phyloP scores from a whole-genome alignment of 352 stramenopile species.

The Pythium volutum region DNA sequence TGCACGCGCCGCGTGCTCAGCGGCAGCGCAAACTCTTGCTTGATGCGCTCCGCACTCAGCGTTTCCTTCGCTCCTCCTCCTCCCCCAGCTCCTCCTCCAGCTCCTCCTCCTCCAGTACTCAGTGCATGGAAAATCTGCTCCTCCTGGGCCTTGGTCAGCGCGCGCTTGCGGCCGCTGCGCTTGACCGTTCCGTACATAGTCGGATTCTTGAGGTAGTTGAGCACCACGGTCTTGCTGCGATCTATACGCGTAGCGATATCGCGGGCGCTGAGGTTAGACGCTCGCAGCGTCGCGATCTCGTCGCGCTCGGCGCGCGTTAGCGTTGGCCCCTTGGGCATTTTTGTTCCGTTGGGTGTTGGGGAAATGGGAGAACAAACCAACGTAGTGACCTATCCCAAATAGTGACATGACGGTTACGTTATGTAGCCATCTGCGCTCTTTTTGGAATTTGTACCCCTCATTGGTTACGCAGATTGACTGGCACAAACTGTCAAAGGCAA shows the following conservation, averaged over 20 bases:
- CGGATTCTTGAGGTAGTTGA: conserved; percentile 50
- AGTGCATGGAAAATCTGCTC: conserved; percentile 37
- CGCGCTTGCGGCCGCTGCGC: conserved; percentile 49
- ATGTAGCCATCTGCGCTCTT: conserved; percentile 13
- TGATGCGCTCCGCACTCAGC: conserved; percentile 48
- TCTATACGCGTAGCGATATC: conserved; percentile 47
- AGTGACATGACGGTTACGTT: conserved; percentile 6
- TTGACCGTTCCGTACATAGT: conserved; percentile 46
- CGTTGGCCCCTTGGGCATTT: conserved; percentile 49
- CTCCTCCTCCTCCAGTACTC: not conserved
- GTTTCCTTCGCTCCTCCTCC: conserved; percentile 5
- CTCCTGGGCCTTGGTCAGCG: conserved; percentile 42
- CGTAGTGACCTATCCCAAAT: conserved; percentile 10
- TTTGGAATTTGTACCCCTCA: too few species aligned
- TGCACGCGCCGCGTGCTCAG: conserved; percentile 54
- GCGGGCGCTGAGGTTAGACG: conserved; percentile 36
- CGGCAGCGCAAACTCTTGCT: conserved; percentile 43
- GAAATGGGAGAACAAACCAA: not conserved
- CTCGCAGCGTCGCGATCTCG: conserved; percentile 42
- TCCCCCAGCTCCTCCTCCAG: not conserved
- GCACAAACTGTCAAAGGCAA: conserved; percentile 21
- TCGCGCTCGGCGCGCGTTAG: conserved; percentile 38
- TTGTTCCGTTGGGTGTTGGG: not conserved
- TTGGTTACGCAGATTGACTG: not conserved
- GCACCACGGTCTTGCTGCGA: conserved; percentile 58